Base-by-base conservation (phyloP, 768 basidiomycete species). In the Termitomyces sp. region DNA sequence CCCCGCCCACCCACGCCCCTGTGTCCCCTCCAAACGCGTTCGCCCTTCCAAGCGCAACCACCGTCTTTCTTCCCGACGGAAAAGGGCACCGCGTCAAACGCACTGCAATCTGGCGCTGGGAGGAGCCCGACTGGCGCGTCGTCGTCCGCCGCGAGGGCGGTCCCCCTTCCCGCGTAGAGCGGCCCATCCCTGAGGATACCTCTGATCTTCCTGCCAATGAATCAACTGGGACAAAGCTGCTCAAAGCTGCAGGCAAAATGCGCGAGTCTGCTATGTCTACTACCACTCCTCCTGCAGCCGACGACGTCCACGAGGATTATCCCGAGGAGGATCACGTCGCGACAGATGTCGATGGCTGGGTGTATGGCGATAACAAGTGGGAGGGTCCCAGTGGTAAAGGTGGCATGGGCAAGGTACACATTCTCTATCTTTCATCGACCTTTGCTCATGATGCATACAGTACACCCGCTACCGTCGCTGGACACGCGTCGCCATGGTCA, bases 321-420 rank as follows among this genome's bases (percentile, higher is more conserved):
- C 72, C 73, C 16, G 79, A 80, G 2, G 82, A 84, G 55, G 82
- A 86, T 47, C 73, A 76, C 32, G 23, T 64, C 10, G 69, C 75
- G 40, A 96, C 94, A 1, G 95, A 98, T 68, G 69, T 78, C 4
- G 93, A 95, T 61, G 95, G 95, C 4, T 98, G 95, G 95, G 82
- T 94, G 6, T 97, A 94, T 67, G 89, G 87, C 2, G 95, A 95
- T 65, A 98, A 98, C 71, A 96, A 97, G 70, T 98, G 95, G 95
- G 94, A 97, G 68, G 80, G 76, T 20, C 77, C 82, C 48, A 86
- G 84, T 56, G 76, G 77, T 57, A 89, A 87, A 64, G 91, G 92
- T 50, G 92, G 93, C 6, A 82, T 95, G 75, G 90, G 94, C 70
- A 95, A 95, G 78, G 87, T 87, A 44, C 9, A 28, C 26, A 53